These are phyloP conservation scores for Aspergillus clavatus DNA, from an alignment of 2,329 filamentous ascomycete species.

Conservation along the genomic window DNA sequence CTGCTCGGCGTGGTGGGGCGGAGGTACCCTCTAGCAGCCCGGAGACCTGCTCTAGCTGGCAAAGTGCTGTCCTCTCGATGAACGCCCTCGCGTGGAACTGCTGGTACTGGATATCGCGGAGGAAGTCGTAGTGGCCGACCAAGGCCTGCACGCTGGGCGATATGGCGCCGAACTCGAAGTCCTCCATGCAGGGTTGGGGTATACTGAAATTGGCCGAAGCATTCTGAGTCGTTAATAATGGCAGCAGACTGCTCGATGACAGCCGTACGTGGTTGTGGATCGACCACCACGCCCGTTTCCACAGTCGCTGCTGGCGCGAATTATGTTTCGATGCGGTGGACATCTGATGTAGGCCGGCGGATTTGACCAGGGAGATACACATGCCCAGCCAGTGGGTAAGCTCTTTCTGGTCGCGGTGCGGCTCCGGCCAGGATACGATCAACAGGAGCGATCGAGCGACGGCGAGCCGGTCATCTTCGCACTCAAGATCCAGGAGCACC, in stretches of 20 bases:
- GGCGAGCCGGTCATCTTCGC: slow-evolving; percentile 6
- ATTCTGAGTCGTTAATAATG: slow-evolving; percentile 2
- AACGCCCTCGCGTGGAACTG: slow-evolving; percentile 5
- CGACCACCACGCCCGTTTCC: slow-evolving; percentile 9
- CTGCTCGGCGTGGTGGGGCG: not conserved
- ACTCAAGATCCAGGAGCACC: slow-evolving; percentile 5
- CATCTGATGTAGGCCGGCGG: slow-evolving; percentile 1
- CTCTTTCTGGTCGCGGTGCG: slow-evolving; percentile 4
- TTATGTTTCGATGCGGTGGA: not conserved
- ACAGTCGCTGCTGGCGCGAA: not conserved
- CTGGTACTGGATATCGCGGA: slow-evolving; percentile 5
- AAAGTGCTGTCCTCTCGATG: slow-evolving; percentile 9
- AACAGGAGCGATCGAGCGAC: slow-evolving; percentile 4
- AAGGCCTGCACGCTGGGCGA: not conserved
- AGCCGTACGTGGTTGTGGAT: slow-evolving; percentile 5
- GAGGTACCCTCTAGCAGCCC: not conserved
- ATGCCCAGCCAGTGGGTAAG: slow-evolving; percentile 4
- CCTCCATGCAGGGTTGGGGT: not conserved
- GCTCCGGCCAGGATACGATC: slow-evolving; percentile 4
- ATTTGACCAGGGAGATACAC: slow-evolving; percentile 6
- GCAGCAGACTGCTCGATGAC: not conserved
- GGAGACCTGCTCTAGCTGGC: not conserved
- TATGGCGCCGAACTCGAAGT: slow-evolving; percentile 5
- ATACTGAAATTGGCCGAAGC: not conserved
- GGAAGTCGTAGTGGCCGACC: slow-evolving; percentile 5